phyloP scores from a whole-genome alignment of 1,284 basidiomycete species.

The Ceratobasidium sp. region DNA sequence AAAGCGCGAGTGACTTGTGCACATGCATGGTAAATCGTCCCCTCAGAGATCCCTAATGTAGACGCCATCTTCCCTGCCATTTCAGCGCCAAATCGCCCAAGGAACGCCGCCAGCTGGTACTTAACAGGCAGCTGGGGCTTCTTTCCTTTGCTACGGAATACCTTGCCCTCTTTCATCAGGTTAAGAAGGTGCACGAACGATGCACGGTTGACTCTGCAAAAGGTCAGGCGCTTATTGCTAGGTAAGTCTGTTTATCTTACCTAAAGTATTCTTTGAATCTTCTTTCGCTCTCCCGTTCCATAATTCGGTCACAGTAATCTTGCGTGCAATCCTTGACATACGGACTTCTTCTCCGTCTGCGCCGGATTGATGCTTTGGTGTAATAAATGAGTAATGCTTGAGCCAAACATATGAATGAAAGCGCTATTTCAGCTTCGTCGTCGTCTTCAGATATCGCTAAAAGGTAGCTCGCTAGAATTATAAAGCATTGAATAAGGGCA shows the following conservation, averaged over 20 bases:
- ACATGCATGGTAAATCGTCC: constrained; percentile 48
- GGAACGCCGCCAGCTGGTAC: constrained; percentile 50
- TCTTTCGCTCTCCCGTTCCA: neutral
- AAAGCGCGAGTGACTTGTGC: constrained; percentile 48
- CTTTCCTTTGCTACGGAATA: constrained; percentile 43
- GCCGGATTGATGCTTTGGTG: neutral
- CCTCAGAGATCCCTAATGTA: constrained; percentile 48
- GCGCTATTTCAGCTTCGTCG: neutral
- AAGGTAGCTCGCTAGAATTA: neutral
- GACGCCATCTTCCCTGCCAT: constrained; percentile 42
- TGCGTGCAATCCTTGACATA: constrained; percentile 6
- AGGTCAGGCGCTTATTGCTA: neutral
- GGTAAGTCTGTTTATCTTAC: neutral
- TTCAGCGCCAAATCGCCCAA: constrained; percentile 45
- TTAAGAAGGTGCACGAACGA: constrained; percentile 45
- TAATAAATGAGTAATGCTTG: constrained; percentile 9
- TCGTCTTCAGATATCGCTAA: constrained; percentile 4
- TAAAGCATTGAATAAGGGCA: neutral
- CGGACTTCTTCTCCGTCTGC: constrained; percentile 1
- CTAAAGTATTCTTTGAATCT: constrained; percentile 1
- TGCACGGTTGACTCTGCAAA: constrained; percentile 44
- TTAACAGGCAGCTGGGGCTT: constrained; percentile 48
- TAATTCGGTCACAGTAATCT: constrained; percentile 8
- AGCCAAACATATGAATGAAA: neutral
- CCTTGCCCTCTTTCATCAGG: constrained; percentile 45